Evolutionary conservation across 2,329 filamentous ascomycete species (phyloP), one percentile per base, ranked within the genome.

Genomic region (Aspergillus sp.): DNA sequence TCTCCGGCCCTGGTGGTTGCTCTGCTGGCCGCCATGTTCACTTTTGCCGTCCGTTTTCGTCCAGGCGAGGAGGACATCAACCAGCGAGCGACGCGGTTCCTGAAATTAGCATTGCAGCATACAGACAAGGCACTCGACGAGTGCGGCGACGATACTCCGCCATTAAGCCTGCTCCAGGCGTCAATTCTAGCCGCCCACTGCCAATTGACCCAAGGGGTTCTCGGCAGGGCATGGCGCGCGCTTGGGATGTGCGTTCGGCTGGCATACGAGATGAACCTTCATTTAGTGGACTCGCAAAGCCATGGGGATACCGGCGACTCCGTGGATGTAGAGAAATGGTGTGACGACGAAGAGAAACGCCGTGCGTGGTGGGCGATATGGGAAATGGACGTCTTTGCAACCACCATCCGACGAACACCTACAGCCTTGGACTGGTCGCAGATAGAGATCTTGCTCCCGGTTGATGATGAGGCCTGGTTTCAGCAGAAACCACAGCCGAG

Each of bases 311-410:
- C 46, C 4, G 17, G 5, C 1, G 15, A 15, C 3, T 27, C 21
- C 1, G 17, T 21, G 27, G 12, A 39, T 8, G 7, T 37, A 1
- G n/a, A 11, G 9, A n/a, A 15, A 14, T 49, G 46, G 46, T 23
- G 5, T 12, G 31, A 15, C 2, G 31, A 69, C 3, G 75, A 78
- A 62, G 75, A 77, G 59, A 68, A 72, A 46, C 68, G 75, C 1
- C 68, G 75, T 3, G 69, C 70, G 1, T 77, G 71, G 69, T 77
- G 75, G 75, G 70, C 74, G 0, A 68, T 77, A n/a, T 77, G 73
- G 74, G 75, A 77, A 54, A 75, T 78, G 70, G 76, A 78, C 55
- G 70, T 75, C 8, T 78, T 76, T 57, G 74, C 75, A 3, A 74
- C 68, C 49, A 73, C 73, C n/a, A 73, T 78, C 33, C 69, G 74